Base-by-base conservation (phyloP, 2,329 filamentous ascomycete genomes). In the Penicillium sp. region DNA sequence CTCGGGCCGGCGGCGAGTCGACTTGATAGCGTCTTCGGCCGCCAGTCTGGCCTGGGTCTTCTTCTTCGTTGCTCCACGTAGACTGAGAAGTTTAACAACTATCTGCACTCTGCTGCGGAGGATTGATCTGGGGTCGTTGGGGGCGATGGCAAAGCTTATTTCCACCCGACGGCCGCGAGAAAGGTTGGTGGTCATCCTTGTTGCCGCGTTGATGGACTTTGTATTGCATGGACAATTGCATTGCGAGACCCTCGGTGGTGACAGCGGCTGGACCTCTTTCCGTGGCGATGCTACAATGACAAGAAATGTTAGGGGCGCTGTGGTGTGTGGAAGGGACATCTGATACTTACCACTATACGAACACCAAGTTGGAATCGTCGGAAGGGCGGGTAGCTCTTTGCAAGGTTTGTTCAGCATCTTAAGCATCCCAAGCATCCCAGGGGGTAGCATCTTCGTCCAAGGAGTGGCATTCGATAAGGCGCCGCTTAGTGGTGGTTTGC, bases 21-120 rank as follows among this genome's bases (percentile, higher is more conserved):
- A n/a, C 40, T 49, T 33, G 11, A 45, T 14, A n/a, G 31, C 52
- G 2, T 40, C 19, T 19, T 82, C 81, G 18, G 51, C 14, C 3
- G 43, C 52, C 10, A n/a, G 14, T 16, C 19, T 43, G 1, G 44
- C 48, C 21, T 45, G 24, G 16, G 16, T 11, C 26, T 31, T 45
- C 18, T 45, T 45, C 42, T 31, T 45, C 14, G 26, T 45, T 45
- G 24, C 9, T 5, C 26, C 42, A 5, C 42, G n/a, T 14, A 45
- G 9, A n/a, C 16, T 45, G 1, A 45, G 42, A 10, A 45, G 26
- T 5, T 21, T 45, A 10, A 45, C 28, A 21, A 45, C 42, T 19
- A 45, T 21, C 42, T 45, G 24, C 1, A 45, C 28, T n/a, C 14
- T 45, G 13, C 28, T 45, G 28, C 42, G 42, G 16, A 45, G 28